Percentiles rank a stretch among this genome's conserved stretches.
Evolutionary conservation across 495 filamentous ascomycete species (phyloP).

Genomic region (Hypoxylon fragiforme): DNA sequence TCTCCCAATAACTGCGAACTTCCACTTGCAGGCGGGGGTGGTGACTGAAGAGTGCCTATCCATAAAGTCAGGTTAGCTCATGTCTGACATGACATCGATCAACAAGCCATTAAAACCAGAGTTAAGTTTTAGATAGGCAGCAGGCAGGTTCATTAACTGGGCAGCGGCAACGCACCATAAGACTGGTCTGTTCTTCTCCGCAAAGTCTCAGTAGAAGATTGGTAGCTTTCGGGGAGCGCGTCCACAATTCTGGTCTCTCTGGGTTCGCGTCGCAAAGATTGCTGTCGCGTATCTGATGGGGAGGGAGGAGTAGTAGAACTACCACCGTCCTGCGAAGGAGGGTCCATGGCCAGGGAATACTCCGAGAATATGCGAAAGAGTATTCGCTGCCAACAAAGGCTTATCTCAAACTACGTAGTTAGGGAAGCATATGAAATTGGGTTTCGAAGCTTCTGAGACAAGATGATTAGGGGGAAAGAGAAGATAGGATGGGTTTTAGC

Average conservation of each 20-base stretch:
- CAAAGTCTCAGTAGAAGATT: slow-evolving; percentile 54
- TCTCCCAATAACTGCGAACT: slow-evolving; percentile 34
- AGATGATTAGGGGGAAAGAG: slow-evolving; percentile 23
- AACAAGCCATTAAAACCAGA: slow-evolving; percentile 2
- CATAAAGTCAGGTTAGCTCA: slow-evolving; percentile 28
- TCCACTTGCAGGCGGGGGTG: slow-evolving; percentile 26
- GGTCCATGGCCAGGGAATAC: slow-evolving; percentile 50
- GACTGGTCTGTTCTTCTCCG: slow-evolving; percentile 49
- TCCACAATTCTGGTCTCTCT: slow-evolving; percentile 34
- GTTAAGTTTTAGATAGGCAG: slow-evolving; percentile 17
- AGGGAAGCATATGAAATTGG: slow-evolving; percentile 21
- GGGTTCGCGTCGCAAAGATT: slow-evolving; percentile 35
- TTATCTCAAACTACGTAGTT: slow-evolving; percentile 15
- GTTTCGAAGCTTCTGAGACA: slow-evolving; percentile 31
- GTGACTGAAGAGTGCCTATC: slow-evolving; percentile 43
- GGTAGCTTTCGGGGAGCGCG: slow-evolving; percentile 43
- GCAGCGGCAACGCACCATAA: slow-evolving; percentile 46
- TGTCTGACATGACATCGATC: slow-evolving; percentile 13
- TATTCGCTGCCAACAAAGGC: slow-evolving; percentile 19
- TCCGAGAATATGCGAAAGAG: slow-evolving; percentile 5
- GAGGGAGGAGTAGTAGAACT: slow-evolving; percentile 41
- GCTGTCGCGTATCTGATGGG: slow-evolving; percentile 48
- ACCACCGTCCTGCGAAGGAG: slow-evolving; percentile 36
- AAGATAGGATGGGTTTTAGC: slow-evolving; percentile 13
- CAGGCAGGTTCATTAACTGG: slow-evolving; percentile 7